Percentiles rank a stretch among this genome's conserved stretches.
These are phyloP conservation scores for Vitis rupestris DNA, from an alignment of 164 flowering plant genomes.

Conservation along the genomic window DNA sequence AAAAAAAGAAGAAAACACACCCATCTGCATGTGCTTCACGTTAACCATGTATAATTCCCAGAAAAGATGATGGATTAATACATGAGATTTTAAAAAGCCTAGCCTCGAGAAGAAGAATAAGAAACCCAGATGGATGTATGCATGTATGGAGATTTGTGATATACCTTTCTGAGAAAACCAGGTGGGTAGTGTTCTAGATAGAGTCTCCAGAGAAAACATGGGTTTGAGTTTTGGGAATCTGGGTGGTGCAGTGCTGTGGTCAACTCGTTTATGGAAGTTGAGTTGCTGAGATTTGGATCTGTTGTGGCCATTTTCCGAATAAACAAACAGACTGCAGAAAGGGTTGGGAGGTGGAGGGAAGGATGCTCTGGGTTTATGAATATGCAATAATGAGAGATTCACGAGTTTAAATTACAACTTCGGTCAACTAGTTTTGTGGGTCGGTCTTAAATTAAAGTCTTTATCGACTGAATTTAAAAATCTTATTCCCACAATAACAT, in stretches of 20 bases:
- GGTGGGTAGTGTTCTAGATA: conserved; percentile 29
- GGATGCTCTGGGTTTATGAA: too few species aligned
- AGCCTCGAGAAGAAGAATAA: neutral
- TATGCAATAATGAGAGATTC: too few species aligned
- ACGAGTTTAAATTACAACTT: too few species aligned
- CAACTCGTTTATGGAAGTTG: neutral
- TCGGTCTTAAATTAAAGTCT: too few species aligned
- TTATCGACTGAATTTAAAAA: too few species aligned
- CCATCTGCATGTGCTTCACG: too few species aligned
- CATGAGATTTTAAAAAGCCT: neutral
- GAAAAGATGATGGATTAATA: neutral
- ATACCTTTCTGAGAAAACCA: conserved; percentile 35
- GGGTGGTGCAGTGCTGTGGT: conserved; percentile 13
- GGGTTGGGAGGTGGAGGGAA: too few species aligned
- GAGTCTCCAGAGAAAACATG: neutral
- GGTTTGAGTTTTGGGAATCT: neutral
- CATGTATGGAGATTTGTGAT: neutral
- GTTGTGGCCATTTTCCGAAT: conserved; percentile 1
- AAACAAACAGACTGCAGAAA: neutral
- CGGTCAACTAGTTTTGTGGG: too few species aligned
- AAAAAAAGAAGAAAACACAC: neutral
- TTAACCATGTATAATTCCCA: too few species aligned
- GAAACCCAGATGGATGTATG: neutral
- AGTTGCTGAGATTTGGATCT: neutral
- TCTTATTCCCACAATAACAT: too few species aligned